Evolutionary conservation across 208 protist species (phyloP), one percentile per base, ranked within the genome.

Genomic region (Crithidia brevicula): DNA sequence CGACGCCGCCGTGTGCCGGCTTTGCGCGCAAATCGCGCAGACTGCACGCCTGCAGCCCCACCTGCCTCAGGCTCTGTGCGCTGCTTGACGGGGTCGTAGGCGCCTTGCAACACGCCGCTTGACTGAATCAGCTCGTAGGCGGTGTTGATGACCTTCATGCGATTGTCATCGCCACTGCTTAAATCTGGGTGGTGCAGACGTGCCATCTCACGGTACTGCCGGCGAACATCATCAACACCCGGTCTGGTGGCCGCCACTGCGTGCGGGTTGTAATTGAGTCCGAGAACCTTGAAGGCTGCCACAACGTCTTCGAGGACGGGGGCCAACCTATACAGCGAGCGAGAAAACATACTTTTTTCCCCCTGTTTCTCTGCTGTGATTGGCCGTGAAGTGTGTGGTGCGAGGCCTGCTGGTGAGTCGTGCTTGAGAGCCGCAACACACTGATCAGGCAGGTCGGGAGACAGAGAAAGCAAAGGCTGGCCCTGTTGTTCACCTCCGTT

Each of bases 141-240:
- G 25, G 88, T 90, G 79, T 97, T 97, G 65, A 97, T 79, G 28
- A 89, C 74, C 43, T 91, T 89, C 93, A 97, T 97, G 25, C 81
- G 82, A 36, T 86, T 69, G 65, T 93, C 86, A 59, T 93, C 90
- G 25, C 93, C 93, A 59, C 83, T 89, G 82, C 85, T 85, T 4
- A 95, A 40, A 59, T 97, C 93, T 10, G 93, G 93, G 74, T 97
- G 93, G 75, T 96, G 89, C 28, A 92, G 79, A 22, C 85, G 66
- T 3, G 93, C 93, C 27, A 97, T 86, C 31, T 91, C 75, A n/a
- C 83, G 77, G 74, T 97, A 97, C 68, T 90, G 84, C 58, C 74
- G 57, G 1, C 91, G 86, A 22, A 97, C 88, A 25, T 85, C 85
- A 31, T 63, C 68, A 7, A 72, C 74, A 16, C 51, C 75, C 1